phyloP scores from a whole-genome alignment of 768 basidiomycete genomes.

The Phylloporus sp. region DNA sequence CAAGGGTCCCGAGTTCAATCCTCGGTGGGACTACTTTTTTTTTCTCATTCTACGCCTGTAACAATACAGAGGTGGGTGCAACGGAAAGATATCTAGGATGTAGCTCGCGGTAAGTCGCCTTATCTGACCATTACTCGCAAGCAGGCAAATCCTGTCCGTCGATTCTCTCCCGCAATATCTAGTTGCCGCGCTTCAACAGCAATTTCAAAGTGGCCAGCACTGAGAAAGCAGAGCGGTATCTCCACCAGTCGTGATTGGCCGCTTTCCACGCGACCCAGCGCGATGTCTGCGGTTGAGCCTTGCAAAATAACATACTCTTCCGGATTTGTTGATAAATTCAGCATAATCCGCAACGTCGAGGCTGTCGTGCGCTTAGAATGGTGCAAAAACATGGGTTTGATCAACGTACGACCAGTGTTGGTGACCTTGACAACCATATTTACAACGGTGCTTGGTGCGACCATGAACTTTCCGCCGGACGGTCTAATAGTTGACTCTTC shows the following conservation, averaged over 20 bases:
- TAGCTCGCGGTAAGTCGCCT: conserved; percentile 1
- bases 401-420: conserved; percentile 62
- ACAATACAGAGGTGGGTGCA: too few relatives aligned
- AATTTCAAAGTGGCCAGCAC: conserved; percentile 58
- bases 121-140: conserved; percentile 15
- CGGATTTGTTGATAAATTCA: conserved; percentile 55
- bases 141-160: conserved; percentile 21
- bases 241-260: conserved; percentile 51
- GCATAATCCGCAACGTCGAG: conserved; percentile 44
- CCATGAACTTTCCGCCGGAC: conserved; percentile 40
- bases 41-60: conserved; percentile 10
- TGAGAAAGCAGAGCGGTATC: conserved; percentile 66
- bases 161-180: conserved; percentile 9
- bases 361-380: conserved; percentile 35
- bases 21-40: conserved; percentile 54
- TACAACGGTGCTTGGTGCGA: conserved; percentile 57
- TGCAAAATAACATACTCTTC: conserved; percentile 64
- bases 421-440: conserved; percentile 52
- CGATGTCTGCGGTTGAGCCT: conserved; percentile 56
- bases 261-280: conserved; percentile 55
- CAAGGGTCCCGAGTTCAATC: conserved; percentile 62
- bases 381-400: not conserved
- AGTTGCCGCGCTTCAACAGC: conserved; percentile 33
- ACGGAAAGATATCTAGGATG: too few relatives aligned
- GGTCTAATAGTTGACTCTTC: conserved; percentile 15